phyloP scores from a whole-genome alignment of 352 stramenopile genomes.

The Phytophthora brassicae region DNA sequence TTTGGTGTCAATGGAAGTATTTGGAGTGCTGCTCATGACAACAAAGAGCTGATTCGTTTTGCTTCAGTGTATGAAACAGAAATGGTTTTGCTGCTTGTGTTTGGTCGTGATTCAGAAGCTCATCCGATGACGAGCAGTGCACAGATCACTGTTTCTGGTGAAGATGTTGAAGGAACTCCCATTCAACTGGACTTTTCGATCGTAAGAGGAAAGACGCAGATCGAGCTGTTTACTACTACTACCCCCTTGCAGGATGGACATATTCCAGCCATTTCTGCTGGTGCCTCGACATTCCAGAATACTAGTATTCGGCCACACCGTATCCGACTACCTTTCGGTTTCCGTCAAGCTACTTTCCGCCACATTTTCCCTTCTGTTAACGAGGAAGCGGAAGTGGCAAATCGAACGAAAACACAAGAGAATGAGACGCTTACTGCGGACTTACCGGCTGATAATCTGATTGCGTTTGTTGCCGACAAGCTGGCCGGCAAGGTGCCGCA shows the following conservation, averaged over 20 bases:
- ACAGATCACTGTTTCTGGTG: constrained; percentile 46
- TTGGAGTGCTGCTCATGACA: constrained; percentile 58
- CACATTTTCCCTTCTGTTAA: constrained; percentile 11
- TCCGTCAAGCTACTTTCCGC: constrained; percentile 61
- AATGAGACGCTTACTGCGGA: neutral
- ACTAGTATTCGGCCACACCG: constrained; percentile 57
- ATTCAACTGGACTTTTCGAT: constrained; percentile 60
- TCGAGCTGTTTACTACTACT: constrained; percentile 29
- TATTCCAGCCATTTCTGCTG: constrained; percentile 24
- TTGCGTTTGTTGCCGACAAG: constrained; percentile 6
- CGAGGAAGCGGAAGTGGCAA: constrained; percentile 3
- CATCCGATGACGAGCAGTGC: constrained; percentile 62
- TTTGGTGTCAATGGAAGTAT: constrained; percentile 74
- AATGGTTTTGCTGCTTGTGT: constrained; percentile 78
- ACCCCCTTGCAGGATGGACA: constrained; percentile 9
- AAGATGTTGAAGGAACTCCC: constrained; percentile 36
- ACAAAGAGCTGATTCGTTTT: constrained; percentile 64
- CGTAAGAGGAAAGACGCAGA: constrained; percentile 46
- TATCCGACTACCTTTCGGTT: constrained; percentile 64
- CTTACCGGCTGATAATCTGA: constrained; percentile 2
- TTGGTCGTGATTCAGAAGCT: constrained; percentile 65
- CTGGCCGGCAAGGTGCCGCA: constrained; percentile 25
- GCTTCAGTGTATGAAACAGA: constrained; percentile 74
- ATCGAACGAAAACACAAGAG: neutral
- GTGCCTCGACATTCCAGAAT: constrained; percentile 67